Conservation (phyloP, 108 stramenopile species). For the Stephanodiscus minutulus region DNA sequence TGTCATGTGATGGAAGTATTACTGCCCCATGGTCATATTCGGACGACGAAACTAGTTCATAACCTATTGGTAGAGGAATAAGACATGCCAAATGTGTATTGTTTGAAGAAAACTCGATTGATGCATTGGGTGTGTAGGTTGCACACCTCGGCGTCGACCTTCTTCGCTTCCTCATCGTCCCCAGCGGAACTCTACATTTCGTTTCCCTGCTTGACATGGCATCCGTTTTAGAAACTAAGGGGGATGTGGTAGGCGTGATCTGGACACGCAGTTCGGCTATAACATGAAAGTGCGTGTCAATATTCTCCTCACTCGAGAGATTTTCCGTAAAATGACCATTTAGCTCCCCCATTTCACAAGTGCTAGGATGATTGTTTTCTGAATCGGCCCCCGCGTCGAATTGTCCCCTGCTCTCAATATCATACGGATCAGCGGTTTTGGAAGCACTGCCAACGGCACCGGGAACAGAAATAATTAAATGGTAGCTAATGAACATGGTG, state of each 20-base stretch:
- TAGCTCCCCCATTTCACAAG: conserved; percentile 4
- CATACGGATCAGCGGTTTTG: not conserved
- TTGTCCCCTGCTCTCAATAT: conserved; percentile 10
- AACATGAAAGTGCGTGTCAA: conserved; percentile 16
- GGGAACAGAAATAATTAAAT: conserved; percentile 11
- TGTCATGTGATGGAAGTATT: conserved; percentile 4
- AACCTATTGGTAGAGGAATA: conserved; percentile 29
- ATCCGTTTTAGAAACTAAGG: conserved; percentile 28
- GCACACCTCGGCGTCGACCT: not conserved
- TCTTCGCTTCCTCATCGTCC: conserved; percentile 26
- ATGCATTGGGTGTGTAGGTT: conserved; percentile 26
- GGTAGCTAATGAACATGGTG: conserved; percentile 40
- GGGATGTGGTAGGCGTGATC: conserved; percentile 28
- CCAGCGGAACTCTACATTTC: conserved; percentile 44
- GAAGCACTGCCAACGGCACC: not conserved
- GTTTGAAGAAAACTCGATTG: conserved; percentile 39
- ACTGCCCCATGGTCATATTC: not conserved
- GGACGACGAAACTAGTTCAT: conserved; percentile 20
- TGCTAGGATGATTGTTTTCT: not conserved
- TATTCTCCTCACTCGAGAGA: not conserved
- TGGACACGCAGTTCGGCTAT: conserved; percentile 49
- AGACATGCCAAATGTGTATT: conserved; percentile 39
- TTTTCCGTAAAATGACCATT: not conserved
- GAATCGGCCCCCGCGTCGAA: not conserved
- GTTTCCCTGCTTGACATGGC: conserved; percentile 45